A percentile compares a stretch with the other conserved stretches of the same genome.
Evolutionary conservation across 345 rosid species (phyloP).

Genomic region (Aquilaria sinensis): DNA sequence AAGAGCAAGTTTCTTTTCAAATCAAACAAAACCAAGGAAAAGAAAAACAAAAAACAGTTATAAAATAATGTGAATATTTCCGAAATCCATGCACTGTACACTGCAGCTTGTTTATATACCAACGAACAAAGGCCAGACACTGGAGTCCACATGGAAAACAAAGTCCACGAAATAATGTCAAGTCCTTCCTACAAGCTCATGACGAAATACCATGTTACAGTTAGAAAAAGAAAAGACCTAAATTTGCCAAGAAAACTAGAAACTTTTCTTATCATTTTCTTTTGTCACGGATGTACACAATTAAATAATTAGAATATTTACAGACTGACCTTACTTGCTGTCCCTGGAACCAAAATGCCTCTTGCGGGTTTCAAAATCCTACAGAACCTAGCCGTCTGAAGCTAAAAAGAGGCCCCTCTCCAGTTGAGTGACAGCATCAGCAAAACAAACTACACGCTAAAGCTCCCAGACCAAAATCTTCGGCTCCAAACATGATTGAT

Average conservation of each 20-base stretch:
- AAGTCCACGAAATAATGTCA: not conserved
- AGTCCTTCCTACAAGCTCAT: not conserved
- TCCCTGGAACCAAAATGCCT: slow-evolving; percentile 36
- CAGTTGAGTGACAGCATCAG: slow-evolving; percentile 16
- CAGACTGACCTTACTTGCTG: slow-evolving; percentile 27
- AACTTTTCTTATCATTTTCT: slow-evolving; percentile 6
- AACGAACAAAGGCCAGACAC: too few species aligned
- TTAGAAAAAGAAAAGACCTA: not conserved
- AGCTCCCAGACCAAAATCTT: slow-evolving; percentile 27
- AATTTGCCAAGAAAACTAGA: slow-evolving; percentile 12
- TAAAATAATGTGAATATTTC: too few species aligned
- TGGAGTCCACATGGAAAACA: not conserved
- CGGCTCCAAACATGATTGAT: slow-evolving; percentile 8
- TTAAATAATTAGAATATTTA: slow-evolving; percentile 31
- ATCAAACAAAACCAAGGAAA: too few species aligned
- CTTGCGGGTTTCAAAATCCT: slow-evolving; percentile 14
- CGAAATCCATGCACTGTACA: too few species aligned
- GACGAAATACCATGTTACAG: not conserved
- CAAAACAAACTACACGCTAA: slow-evolving; percentile 2
- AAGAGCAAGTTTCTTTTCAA: too few species aligned
- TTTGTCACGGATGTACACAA: slow-evolving; percentile 17
- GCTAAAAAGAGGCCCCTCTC: slow-evolving; percentile 13
- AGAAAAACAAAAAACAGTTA: too few species aligned
- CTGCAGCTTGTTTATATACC: too few species aligned
- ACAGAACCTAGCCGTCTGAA: slow-evolving; percentile 17